Evolutionary conservation across 345 rosid genomes (phyloP).

Genomic region (Linum tenue): DNA sequence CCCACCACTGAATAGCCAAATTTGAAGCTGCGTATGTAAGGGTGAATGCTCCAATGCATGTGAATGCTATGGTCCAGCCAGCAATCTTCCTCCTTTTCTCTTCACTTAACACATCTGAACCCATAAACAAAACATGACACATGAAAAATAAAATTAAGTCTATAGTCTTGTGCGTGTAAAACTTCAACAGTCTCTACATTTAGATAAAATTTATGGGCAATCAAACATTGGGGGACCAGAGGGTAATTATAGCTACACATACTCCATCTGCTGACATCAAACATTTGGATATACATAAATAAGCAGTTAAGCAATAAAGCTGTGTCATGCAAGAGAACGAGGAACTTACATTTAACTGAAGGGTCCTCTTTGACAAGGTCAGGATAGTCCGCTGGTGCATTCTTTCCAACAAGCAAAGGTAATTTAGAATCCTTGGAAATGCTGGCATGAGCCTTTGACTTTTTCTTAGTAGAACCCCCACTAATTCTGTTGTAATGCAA

Average conservation of each 20-base stretch:
- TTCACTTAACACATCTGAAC: slow-evolving; percentile 45
- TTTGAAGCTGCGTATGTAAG: slow-evolving; percentile 68
- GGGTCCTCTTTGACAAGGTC: slow-evolving; percentile 39
- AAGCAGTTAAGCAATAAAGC: neutral
- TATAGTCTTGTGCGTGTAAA: too few species aligned
- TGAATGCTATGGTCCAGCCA: slow-evolving; percentile 85
- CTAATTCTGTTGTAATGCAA: slow-evolving; percentile 20
- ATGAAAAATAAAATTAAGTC: too few species aligned
- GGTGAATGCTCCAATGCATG: slow-evolving; percentile 63
- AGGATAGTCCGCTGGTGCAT: slow-evolving; percentile 29
- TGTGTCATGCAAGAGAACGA: neutral
- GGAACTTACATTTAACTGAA: slow-evolving; percentile 45
- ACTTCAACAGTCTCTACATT: too few species aligned
- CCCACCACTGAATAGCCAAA: slow-evolving; percentile 63
- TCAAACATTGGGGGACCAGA: too few species aligned
- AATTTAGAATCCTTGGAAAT: slow-evolving; percentile 25
- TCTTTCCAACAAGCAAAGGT: slow-evolving; percentile 38
- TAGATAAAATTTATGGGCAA: too few species aligned
- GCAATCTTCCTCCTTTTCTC: slow-evolving; percentile 62
- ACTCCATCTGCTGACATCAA: too few species aligned
- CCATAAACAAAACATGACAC: neutral
- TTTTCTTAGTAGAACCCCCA: slow-evolving; percentile 18
- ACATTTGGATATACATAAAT: too few species aligned
- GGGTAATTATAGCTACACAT: too few species aligned
- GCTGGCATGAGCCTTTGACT: slow-evolving; percentile 17